Conservation (phyloP, 2,329 filamentous ascomycete species). For the Fusarium albosuccineum region DNA sequence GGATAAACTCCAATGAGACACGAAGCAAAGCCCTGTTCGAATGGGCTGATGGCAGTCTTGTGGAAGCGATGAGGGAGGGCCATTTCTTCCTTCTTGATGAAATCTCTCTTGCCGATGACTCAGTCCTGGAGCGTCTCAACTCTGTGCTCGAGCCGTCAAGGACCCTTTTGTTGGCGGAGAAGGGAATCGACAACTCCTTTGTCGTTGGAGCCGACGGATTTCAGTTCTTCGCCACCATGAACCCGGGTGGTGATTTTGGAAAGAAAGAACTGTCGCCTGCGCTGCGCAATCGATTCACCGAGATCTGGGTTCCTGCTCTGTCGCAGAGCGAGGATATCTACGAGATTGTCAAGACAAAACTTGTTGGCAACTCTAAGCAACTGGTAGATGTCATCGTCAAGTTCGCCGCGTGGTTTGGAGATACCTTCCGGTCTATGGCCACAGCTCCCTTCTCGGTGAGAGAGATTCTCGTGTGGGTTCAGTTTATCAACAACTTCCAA, state of each 20-base stretch:
- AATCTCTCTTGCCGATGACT: constrained; percentile 97
- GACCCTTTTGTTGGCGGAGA: constrained; percentile 91
- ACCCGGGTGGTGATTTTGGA: constrained; percentile 97
- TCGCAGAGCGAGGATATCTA: constrained; percentile 87
- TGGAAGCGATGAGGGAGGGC: constrained; percentile 91
- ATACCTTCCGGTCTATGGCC: constrained; percentile 80
- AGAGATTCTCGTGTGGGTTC: constrained; percentile 92
- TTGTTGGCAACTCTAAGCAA: constrained; percentile 66
- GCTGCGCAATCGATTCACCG: constrained; percentile 94
- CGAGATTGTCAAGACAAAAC: constrained; percentile 85
- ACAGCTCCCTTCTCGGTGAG: constrained; percentile 88
- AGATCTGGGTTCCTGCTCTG: constrained; percentile 96
- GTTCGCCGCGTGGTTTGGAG: constrained; percentile 94
- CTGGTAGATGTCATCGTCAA: constrained; percentile 79
- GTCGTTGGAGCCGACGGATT: constrained; percentile 83
- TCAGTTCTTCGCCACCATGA: constrained; percentile 99
- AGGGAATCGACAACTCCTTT: constrained; percentile 86
- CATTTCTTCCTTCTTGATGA: constrained; percentile 96
- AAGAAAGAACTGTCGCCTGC: constrained; percentile 98
- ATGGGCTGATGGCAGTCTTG: constrained; percentile 94
- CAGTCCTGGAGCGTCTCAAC: constrained; percentile 94
- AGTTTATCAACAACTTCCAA: constrained; percentile 83
- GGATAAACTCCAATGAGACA: constrained; percentile 62
- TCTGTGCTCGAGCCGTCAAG: constrained; percentile 93
- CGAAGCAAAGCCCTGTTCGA: constrained; percentile 91